Conservation (phyloP, 495 filamentous ascomycete species). For the Aspergillus ostianus region DNA sequence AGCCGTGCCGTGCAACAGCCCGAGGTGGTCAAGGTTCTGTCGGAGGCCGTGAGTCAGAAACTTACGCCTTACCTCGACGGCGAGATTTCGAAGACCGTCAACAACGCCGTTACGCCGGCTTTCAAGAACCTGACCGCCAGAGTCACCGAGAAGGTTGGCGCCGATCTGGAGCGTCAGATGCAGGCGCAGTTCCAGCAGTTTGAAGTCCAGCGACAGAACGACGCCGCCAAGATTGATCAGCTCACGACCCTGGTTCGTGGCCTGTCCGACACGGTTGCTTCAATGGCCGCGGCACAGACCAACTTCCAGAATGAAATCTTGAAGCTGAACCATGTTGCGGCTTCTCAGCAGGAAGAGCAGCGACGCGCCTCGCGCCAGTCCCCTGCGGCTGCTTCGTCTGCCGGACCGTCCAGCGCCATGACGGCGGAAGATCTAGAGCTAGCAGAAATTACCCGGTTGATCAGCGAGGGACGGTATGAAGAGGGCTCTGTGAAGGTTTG, state of each 20-base stretch:
- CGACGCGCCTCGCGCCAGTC: slow-evolving; percentile 2
- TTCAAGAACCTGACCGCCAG: slow-evolving; percentile 60
- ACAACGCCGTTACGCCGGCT: slow-evolving; percentile 60
- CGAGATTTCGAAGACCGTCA: slow-evolving; percentile 60
- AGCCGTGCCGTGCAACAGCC: slow-evolving; percentile 64
- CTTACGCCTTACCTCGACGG: slow-evolving; percentile 66
- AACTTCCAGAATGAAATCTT: slow-evolving; percentile 61
- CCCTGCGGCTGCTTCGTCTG: slow-evolving; percentile 18
- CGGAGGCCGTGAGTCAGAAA: slow-evolving; percentile 65
- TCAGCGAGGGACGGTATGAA: slow-evolving; percentile 66
- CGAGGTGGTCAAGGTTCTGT: slow-evolving; percentile 64
- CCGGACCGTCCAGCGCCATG: slow-evolving; percentile 38
- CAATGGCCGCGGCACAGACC: slow-evolving; percentile 64
- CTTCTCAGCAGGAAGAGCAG: slow-evolving; percentile 11
- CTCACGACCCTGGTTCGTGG: slow-evolving; percentile 69
- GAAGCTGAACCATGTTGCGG: slow-evolving; percentile 43
- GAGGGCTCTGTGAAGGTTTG: slow-evolving; percentile 65
- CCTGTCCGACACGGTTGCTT: slow-evolving; percentile 68
- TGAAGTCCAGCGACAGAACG: slow-evolving; percentile 66
- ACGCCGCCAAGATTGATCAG: slow-evolving; percentile 78
- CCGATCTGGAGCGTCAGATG: slow-evolving; percentile 64
- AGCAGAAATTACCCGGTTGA: slow-evolving; percentile 60
- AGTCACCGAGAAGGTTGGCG: slow-evolving; percentile 57
- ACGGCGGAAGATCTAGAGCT: slow-evolving; percentile 65
- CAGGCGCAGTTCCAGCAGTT: slow-evolving; percentile 60